Evolutionary conservation across 2,329 filamentous ascomycete genomes (phyloP).

Genomic region (Tolypocladium tundrense): DNA sequence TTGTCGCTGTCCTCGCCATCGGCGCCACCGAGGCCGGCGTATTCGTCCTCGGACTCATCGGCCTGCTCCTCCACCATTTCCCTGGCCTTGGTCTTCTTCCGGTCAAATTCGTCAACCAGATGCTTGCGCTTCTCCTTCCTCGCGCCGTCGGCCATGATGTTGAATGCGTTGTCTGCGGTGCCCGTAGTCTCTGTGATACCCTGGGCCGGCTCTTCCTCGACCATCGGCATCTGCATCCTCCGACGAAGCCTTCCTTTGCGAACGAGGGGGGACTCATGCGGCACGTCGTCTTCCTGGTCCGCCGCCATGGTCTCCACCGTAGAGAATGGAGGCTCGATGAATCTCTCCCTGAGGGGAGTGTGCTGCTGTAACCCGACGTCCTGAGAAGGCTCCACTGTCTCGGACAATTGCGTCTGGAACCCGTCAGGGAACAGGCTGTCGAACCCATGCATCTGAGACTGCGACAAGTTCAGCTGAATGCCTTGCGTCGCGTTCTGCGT

Average conservation of each 20-base stretch:
- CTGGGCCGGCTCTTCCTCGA: slow-evolving; percentile 1
- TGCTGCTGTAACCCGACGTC: slow-evolving; percentile 67
- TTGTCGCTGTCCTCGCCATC: slow-evolving; percentile 82
- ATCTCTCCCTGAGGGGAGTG: slow-evolving; percentile 60
- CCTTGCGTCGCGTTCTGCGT: slow-evolving; percentile 28
- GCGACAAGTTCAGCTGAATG: slow-evolving; percentile 46
- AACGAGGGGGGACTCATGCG: slow-evolving; percentile 55
- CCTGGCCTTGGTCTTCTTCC: slow-evolving; percentile 78
- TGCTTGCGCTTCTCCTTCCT: slow-evolving; percentile 43
- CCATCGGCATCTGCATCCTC: slow-evolving; percentile 20
- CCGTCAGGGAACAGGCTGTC: slow-evolving; percentile 42
- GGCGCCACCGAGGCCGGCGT: slow-evolving; percentile 81
- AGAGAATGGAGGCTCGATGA: slow-evolving; percentile 53
- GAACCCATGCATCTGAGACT: slow-evolving; percentile 49
- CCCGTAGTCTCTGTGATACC: background rate
- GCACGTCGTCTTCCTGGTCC: slow-evolving; percentile 26
- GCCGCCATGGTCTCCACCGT: slow-evolving; percentile 60
- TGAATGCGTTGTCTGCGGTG: slow-evolving; percentile 43
- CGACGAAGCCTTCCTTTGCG: slow-evolving; percentile 46
- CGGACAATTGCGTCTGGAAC: slow-evolving; percentile 51
- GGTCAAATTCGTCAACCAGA: slow-evolving; percentile 54
- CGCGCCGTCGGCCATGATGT: slow-evolving; percentile 58
- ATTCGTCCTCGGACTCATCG: slow-evolving; percentile 96
- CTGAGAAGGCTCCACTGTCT: slow-evolving; percentile 67
- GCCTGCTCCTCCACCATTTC: slow-evolving; percentile 88